Evolutionary conservation across 1,284 basidiomycete species (phyloP).

Genomic region (Apiotrichum akiyoshidainum): DNA sequence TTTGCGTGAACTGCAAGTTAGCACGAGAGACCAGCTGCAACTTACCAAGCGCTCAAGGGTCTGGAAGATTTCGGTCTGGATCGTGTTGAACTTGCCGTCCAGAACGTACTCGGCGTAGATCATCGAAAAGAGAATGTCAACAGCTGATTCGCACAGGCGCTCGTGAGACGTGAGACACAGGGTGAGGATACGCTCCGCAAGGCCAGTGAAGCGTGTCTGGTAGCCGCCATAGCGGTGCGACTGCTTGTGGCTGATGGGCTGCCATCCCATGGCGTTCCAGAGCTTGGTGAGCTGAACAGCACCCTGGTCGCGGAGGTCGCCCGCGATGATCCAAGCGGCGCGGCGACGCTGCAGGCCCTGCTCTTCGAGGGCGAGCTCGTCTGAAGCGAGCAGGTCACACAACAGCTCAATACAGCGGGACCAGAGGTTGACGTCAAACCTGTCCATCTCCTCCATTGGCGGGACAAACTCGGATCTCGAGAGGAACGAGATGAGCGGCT

Average conservation of each 20-base stretch:
- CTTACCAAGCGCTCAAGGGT: constrained; percentile 70
- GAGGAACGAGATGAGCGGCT: constrained; percentile 72
- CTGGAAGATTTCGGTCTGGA: constrained; percentile 92
- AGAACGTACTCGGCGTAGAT: constrained; percentile 87
- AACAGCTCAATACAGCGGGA: constrained; percentile 74
- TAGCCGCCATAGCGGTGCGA: constrained; percentile 52
- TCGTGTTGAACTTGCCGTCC: constrained; percentile 73
- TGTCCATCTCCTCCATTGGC: constrained; percentile 58
- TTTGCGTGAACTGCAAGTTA: constrained; percentile 31
- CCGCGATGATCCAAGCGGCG: constrained; percentile 91
- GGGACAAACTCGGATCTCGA: constrained; percentile 75
- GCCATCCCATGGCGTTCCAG: constrained; percentile 83
- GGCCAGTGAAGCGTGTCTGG: constrained; percentile 74
- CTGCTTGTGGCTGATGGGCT: constrained; percentile 41
- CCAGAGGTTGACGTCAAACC: constrained; percentile 80
- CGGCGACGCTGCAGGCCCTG: constrained; percentile 68
- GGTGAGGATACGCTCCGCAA: constrained; percentile 87
- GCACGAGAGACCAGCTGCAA: background rate
- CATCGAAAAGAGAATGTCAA: constrained; percentile 92
- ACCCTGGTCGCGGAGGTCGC: constrained; percentile 90
- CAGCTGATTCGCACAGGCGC: constrained; percentile 81
- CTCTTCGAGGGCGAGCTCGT: constrained; percentile 89
- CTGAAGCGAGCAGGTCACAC: constrained; percentile 78
- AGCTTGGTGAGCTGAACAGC: constrained; percentile 75
- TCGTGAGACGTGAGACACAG: constrained; percentile 94